A percentile compares a stretch with the other conserved stretches of the same genome.
phyloP scores from a whole-genome alignment of 495 filamentous ascomycete species.

The Cudoniella acicularis region DNA sequence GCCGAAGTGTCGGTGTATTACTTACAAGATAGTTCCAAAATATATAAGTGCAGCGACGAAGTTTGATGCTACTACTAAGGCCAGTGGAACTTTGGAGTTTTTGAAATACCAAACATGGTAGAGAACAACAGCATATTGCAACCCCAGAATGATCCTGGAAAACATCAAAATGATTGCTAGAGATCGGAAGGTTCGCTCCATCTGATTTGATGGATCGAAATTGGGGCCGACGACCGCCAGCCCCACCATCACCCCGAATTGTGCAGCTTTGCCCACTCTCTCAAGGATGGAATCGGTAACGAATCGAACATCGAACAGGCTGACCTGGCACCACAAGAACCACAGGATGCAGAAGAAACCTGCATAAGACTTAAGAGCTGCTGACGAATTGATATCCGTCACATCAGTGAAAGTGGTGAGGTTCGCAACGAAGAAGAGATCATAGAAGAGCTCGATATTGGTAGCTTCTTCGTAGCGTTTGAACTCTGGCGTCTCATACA shows the following conservation, averaged over 20 bases:
- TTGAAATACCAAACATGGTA: background rate
- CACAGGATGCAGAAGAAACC: constrained; percentile 47
- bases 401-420: constrained; percentile 56
- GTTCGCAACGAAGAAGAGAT: constrained; percentile 63
- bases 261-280: constrained; percentile 57
- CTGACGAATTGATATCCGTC: constrained; percentile 41
- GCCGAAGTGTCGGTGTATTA: background rate
- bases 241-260: constrained; percentile 58
- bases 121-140: background rate
- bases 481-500: constrained; percentile 9
- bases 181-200: background rate
- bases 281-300: constrained; percentile 64
- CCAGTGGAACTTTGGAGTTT: background rate
- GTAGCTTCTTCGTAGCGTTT: constrained; percentile 37
- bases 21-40: constrained; percentile 3
- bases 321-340: constrained; percentile 70
- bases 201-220: constrained; percentile 33
- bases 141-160: background rate
- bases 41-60: background rate
- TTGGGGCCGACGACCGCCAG: constrained; percentile 59
- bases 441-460: constrained; percentile 59
- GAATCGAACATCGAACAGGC: constrained; percentile 67
- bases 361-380: constrained; percentile 5
- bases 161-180: background rate
- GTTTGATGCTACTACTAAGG: background rate